phyloP scores from a whole-genome alignment of 2,329 filamentous ascomycete species.

The Aspergillus luchuensis region DNA sequence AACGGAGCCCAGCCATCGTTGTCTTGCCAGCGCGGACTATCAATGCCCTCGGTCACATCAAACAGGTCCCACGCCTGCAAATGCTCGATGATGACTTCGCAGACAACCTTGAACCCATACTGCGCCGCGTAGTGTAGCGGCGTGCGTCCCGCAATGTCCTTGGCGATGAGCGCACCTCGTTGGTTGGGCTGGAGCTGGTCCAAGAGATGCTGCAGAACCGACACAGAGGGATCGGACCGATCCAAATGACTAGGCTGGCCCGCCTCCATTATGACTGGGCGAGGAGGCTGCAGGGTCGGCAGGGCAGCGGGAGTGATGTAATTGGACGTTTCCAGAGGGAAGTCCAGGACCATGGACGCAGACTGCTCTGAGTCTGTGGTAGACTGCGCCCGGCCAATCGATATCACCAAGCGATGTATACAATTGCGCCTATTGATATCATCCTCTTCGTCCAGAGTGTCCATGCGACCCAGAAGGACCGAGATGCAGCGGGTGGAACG shows the following conservation, averaged over 20 bases:
- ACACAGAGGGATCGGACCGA: slow-evolving; percentile 74
- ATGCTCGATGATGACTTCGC: slow-evolving; percentile 79
- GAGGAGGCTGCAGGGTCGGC: slow-evolving; percentile 63
- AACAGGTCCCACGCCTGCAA: slow-evolving; percentile 91
- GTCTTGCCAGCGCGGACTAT: slow-evolving; percentile 87
- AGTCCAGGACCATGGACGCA: slow-evolving; percentile 53
- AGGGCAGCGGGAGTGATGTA: slow-evolving; percentile 80
- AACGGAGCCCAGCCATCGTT: slow-evolving; percentile 86
- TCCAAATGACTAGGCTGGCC: slow-evolving; percentile 61
- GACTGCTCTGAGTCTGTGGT: slow-evolving; percentile 57
- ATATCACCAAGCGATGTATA: slow-evolving; percentile 87
- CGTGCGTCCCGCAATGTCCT: slow-evolving; percentile 78
- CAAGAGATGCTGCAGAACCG: slow-evolving; percentile 65
- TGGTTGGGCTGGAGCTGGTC: slow-evolving; percentile 70
- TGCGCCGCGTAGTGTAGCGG: slow-evolving; percentile 93
- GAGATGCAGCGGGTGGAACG: slow-evolving; percentile 71
- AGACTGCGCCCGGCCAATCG: slow-evolving; percentile 76
- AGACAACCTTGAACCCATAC: slow-evolving; percentile 90
- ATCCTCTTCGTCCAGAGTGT: slow-evolving; percentile 77
- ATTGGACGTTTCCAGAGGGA: slow-evolving; percentile 60
- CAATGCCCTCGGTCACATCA: slow-evolving; percentile 80
- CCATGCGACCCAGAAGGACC: slow-evolving; percentile 68
- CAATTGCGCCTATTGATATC: slow-evolving; percentile 95
- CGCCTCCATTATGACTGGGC: slow-evolving; percentile 67
- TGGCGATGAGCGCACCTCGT: slow-evolving; percentile 64